phyloP scores from a whole-genome alignment of 805 yeast species.

The Cyberlindnera bimundalis region DNA sequence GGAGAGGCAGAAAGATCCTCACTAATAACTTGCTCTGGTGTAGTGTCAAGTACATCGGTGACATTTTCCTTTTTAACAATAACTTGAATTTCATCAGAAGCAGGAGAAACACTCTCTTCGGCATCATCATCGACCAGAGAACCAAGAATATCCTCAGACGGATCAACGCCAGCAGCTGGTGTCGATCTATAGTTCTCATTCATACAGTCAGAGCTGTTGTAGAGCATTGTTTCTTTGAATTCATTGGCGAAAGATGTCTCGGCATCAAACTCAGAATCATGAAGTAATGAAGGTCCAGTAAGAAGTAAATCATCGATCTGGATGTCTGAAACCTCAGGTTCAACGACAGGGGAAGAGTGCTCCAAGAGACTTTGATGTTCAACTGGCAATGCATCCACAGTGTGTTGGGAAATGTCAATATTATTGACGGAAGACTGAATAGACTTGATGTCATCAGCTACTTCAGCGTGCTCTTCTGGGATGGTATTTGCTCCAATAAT shows the following conservation, averaged over 20 bases:
- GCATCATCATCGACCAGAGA: no score
- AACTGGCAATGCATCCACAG: not conserved
- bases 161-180: not conserved
- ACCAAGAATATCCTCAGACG: constrained; percentile 2
- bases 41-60: not conserved
- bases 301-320: constrained; percentile 6
- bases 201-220: constrained; percentile 17
- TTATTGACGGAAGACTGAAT: constrained; percentile 15
- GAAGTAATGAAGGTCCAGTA: constrained; percentile 10
- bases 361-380: constrained; percentile 14
- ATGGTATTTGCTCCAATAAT: not conserved
- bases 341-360: constrained; percentile 9
- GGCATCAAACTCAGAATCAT: constrained; percentile 1
- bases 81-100: not conserved
- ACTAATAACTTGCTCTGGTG: not conserved
- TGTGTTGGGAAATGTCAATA: not conserved
- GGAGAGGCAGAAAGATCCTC: not conserved
- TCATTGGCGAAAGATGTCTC: constrained; percentile 20
- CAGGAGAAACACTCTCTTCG: no score
- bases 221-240: constrained; percentile 17
- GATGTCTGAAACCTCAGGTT: constrained; percentile 1
- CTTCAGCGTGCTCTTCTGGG: not conserved
- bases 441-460: constrained; percentile 8
- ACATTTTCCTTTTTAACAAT: not conserved
- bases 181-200: constrained; percentile 13